Evolutionary conservation across 2,329 filamentous ascomycete species (phyloP).

Genomic region (Trichothecium sympodiale): DNA sequence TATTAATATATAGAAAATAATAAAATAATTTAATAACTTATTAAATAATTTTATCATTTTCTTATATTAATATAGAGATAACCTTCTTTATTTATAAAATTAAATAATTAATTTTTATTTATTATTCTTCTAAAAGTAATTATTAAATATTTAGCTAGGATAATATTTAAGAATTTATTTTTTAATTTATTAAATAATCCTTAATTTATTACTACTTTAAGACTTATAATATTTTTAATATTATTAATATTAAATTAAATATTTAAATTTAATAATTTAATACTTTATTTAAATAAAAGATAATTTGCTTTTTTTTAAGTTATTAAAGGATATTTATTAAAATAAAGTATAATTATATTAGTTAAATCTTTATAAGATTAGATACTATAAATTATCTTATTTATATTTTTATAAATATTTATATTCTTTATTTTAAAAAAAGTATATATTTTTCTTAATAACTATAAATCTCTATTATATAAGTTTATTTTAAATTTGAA

Average conservation of each 20-base stretch:
- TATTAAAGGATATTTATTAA: neutral
- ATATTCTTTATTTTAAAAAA: no score
- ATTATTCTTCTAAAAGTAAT: constrained; percentile 2
- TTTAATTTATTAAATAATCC: constrained; percentile 1
- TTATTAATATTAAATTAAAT: constrained; percentile 1
- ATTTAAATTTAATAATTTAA: constrained; percentile 2
- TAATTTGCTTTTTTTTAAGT: constrained; percentile 1
- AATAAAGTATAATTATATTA: neutral
- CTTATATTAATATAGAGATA: no score
- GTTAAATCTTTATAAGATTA: constrained; percentile 1
- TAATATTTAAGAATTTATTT: no score
- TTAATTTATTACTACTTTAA: constrained; percentile 2
- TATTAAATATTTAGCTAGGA: neutral
- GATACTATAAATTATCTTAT: neutral
- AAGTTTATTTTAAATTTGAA: no score
- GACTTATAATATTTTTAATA: constrained; percentile 1
- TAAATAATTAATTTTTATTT: constrained; percentile 2
- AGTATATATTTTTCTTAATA: no score
- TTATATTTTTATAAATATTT: neutral
- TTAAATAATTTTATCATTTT: no score
- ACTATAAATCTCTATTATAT: no score
- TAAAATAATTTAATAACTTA: no score
- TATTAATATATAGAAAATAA: no score
- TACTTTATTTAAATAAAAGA: neutral
- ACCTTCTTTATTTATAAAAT: no score